Base-by-base conservation (phyloP, 371 early-diverging fungal species). In the Mucor velutinosus region DNA sequence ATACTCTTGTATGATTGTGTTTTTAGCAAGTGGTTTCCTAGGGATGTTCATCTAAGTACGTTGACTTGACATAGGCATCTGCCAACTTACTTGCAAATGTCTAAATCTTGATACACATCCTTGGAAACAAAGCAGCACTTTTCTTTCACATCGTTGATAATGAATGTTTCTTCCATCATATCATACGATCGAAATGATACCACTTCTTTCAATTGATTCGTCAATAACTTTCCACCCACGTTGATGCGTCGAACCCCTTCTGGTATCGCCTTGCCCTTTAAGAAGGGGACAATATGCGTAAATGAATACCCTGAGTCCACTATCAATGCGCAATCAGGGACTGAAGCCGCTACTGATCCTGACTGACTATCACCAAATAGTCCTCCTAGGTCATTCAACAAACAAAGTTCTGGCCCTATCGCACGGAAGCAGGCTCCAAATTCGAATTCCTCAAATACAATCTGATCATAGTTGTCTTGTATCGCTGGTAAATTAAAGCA, bases 111-210 rank as follows among this genome's bases (percentile, higher is more conserved):
- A 66, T 79, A 80, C 53, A 90, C 88, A 65, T 93, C 83, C 12
- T 80, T 76, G 15, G 95, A 90, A 0, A 94, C 85, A 75, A 86
- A 94, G 69, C 94, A 94, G 71, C 93, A 92, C 4, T 85, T 80
- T 74, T 94, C 94, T 76, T 95, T 95, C 62, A 92, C 88, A 23
- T 92, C 85, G 62, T 92, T 93, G 56, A 95, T 89, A 32, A 94
- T 83, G 68, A 85, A 87, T 0, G 94, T 92, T 70, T 95, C 95
- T 67, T 95, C 94, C 94, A 94, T 94, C 95, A 95, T 95, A 70
- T 95, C 92, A 86, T 92, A 95, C 58, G 91, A 83, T 56, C 90
- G 78, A 71, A 94, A 95, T 8, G 95, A 94, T 11, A 95, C 90
- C 14, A 88, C 85, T 68, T 94, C 95, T 71, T 95, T 95, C n/a